Evolutionary conservation across 139 green algal genomes (phyloP).

Genomic region (Desmodesmus armatus): DNA sequence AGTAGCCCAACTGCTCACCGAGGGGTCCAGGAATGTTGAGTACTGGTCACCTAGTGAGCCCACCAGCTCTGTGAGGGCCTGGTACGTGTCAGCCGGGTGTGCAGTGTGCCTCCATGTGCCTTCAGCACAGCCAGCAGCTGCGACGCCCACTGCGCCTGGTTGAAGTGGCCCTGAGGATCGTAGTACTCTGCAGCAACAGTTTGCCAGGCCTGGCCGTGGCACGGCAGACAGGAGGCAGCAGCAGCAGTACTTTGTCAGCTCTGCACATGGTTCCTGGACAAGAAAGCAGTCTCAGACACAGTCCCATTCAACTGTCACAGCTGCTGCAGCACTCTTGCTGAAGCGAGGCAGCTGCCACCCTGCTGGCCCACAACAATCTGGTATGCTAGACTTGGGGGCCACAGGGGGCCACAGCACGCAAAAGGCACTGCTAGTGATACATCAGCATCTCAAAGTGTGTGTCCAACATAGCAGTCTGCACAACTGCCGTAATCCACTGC

Average conservation of each 20-base stretch:
- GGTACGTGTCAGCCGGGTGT: slow-evolving; percentile 54
- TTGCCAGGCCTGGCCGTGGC: slow-evolving; percentile 20
- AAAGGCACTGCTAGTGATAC: too few relatives aligned
- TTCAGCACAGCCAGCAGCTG: slow-evolving; percentile 51
- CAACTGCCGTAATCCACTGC: too few relatives aligned
- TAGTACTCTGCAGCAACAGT: slow-evolving; percentile 72
- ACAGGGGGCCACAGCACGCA: too few relatives aligned
- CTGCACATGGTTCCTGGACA: too few relatives aligned
- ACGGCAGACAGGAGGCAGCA: neutral
- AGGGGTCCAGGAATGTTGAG: slow-evolving; percentile 63
- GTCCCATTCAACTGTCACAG: neutral
- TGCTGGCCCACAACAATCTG: too few relatives aligned
- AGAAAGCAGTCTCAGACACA: too few relatives aligned
- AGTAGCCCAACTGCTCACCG: too few relatives aligned
- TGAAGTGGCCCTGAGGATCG: slow-evolving; percentile 56
- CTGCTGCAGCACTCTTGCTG: neutral
- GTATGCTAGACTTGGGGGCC: too few relatives aligned
- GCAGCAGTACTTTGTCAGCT: neutral
- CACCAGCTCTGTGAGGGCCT: slow-evolving; percentile 56
- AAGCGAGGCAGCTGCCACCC: slow-evolving; percentile 52
- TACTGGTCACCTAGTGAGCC: slow-evolving; percentile 62
- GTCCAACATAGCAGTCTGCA: too few relatives aligned
- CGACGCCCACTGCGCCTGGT: slow-evolving; percentile 63
- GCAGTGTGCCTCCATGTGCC: slow-evolving; percentile 42
- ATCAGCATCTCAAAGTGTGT: too few relatives aligned